These are phyloP conservation scores for Melaleuca alternifolia DNA, from an alignment of 345 rosid species.

Conservation along the genomic window DNA sequence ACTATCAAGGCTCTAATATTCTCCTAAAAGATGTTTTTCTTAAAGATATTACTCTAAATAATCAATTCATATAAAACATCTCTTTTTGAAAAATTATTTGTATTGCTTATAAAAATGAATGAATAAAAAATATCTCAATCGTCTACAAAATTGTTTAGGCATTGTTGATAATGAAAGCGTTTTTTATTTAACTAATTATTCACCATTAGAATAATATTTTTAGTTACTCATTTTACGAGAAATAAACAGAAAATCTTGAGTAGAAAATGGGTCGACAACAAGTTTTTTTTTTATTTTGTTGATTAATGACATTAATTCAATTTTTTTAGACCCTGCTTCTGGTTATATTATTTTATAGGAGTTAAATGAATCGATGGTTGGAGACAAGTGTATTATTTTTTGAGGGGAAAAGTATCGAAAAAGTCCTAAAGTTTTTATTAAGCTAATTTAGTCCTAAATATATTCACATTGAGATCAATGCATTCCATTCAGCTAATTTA, in stretches of 20 bases:
- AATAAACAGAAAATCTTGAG: neutral
- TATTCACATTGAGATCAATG: too few relatives aligned
- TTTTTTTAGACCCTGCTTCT: neutral
- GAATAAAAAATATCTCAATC: rapidly evolving
- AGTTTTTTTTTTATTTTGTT: neutral
- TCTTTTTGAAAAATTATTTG: neutral
- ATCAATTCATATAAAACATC: too few relatives aligned
- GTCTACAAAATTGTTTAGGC: neutral
- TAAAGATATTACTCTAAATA: too few relatives aligned
- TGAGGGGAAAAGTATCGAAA: neutral
- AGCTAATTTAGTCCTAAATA: too few relatives aligned
- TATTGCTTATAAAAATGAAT: too few relatives aligned
- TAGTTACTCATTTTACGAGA: neutral
- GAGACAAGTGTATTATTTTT: neutral
- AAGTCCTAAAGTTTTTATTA: too few relatives aligned
- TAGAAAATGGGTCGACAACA: neutral
- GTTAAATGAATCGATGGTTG: neutral
- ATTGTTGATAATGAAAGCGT: neutral
- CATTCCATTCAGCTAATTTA: too few relatives aligned
- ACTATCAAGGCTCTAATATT: neutral
- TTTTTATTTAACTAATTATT: neutral
- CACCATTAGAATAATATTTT: neutral
- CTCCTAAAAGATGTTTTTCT: too few relatives aligned
- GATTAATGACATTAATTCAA: neutral
- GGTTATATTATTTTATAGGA: neutral